Evolutionary conservation across 2,329 filamentous ascomycete genomes (phyloP).

Genomic region (Trichoderma sp.): DNA sequence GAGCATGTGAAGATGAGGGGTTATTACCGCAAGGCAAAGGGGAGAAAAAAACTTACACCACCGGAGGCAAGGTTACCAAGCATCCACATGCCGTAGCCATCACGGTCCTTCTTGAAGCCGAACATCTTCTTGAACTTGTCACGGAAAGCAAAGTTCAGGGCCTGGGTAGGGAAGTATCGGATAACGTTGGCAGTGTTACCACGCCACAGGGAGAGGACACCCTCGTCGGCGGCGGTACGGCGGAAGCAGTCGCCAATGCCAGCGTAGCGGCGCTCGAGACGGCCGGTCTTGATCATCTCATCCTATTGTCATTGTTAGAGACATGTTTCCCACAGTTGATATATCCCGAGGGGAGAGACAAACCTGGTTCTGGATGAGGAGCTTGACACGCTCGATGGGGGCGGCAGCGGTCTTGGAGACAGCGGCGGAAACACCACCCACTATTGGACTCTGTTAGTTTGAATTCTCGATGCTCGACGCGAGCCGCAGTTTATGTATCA

Average conservation of each 20-base stretch:
- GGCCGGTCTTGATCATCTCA: conserved; percentile 99
- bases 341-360: conserved; percentile 36
- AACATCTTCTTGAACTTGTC: conserved; percentile 99
- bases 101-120: conserved; percentile 99
- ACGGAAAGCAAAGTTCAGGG: conserved; percentile 99
- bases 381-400: conserved; percentile 99
- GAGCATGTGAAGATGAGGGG: background rate
- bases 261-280: conserved; percentile 95
- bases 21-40: background rate
- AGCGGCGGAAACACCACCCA: conserved; percentile 99
- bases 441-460: conserved; percentile 45
- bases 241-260: conserved; percentile 95
- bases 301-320: conserved; percentile 61
- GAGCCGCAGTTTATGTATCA: conserved; percentile 9
- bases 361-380: conserved; percentile 99
- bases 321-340: background rate
- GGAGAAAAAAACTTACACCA: conserved; percentile 69
- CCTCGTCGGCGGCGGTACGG: conserved; percentile 85
- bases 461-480: conserved; percentile 12
- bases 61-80: conserved; percentile 98
- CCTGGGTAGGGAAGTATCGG: conserved; percentile 99
- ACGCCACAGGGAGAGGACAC: conserved; percentile 94
- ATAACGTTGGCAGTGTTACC: conserved; percentile 99
- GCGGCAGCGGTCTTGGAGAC: conserved; percentile 99
- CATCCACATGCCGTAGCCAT: conserved; percentile 99